These are phyloP conservation scores for Leptomonas pyrrhocoris DNA, from an alignment of 208 protist genomes.

Conservation along the genomic window DNA sequence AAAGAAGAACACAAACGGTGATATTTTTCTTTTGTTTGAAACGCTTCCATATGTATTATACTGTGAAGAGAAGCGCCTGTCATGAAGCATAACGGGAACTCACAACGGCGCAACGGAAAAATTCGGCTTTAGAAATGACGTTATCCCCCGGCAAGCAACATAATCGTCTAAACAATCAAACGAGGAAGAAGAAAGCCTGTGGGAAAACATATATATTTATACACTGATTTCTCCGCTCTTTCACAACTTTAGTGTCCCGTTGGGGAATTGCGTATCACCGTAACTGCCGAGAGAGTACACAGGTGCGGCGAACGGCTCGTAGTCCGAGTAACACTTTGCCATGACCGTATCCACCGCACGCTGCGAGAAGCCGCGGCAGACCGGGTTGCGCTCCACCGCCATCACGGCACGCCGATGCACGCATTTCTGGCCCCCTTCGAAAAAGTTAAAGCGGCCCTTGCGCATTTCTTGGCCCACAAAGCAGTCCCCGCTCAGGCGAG, in stretches of 20 bases:
- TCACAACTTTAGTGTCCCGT: constrained; percentile 30
- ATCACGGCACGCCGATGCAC: constrained; percentile 86
- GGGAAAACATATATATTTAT: background rate
- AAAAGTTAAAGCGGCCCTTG: constrained; percentile 71
- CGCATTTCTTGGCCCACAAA: constrained; percentile 65
- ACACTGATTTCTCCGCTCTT: background rate
- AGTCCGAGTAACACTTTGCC: constrained; percentile 85
- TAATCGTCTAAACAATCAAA: no score
- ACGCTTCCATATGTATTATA: no score
- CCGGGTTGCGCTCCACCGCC: constrained; percentile 85
- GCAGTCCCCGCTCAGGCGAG: constrained; percentile 94
- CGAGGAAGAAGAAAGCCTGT: background rate
- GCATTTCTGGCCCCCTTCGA: constrained; percentile 80
- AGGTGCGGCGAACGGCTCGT: constrained; percentile 86
- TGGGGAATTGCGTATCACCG: constrained; percentile 59
- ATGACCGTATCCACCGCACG: constrained; percentile 82
- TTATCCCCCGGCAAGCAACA: no score
- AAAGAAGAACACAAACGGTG: no score
- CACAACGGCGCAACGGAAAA: no score
- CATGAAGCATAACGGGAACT: no score
- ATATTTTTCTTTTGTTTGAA: no score
- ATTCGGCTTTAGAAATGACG: no score
- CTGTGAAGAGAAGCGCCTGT: no score
- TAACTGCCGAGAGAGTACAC: constrained; percentile 87
- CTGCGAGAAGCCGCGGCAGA: constrained; percentile 85